Evolutionary conservation across 2,329 filamentous ascomycete species (phyloP), one percentile per base, ranked within the genome.

Genomic region (Colletotrichum neosansevieriae): DNA sequence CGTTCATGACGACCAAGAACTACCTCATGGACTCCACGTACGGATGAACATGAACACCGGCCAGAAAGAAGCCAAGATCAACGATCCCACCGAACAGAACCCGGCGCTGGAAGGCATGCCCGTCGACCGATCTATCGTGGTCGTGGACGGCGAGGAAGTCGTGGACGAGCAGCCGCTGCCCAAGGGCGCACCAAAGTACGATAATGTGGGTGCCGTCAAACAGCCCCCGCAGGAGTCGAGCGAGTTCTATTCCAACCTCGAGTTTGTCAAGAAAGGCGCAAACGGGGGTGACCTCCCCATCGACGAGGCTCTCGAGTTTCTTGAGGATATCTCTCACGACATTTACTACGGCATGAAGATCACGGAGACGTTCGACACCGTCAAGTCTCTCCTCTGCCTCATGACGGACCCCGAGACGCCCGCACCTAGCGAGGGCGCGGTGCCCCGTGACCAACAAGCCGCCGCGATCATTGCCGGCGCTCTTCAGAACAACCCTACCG

Each of bases 301-400:
- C 13, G 83, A 86, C 45, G 79, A 79, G 11, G 86, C 86, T 0
- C 81, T 92, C 7, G 83, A 86, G 38, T 82, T 82, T 38, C 83
- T 92, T n/a, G 82, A 86, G 69, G 89, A 92, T 6, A 79, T 91
- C 32, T 86, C 89, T 0, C 89, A 92, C 76, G 90, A 91, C 76
- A 88, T 91, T 70, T 92, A 91, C 79, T 92, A 91, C 76, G 90
- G 90, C 10, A 80, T 89, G 17, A 87, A 90, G 75, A 84, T 91
- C 66, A 82, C 85, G 21, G 85, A 88, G 74, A 85, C 90, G 71
- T 74, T 80, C 3, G 82, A 84, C 2, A 84, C 85, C 2, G 72
- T 90, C 59, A 83, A 82, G 70, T 78, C 83, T n/a, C 82, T 91
- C 2, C 78, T 91, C 67, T 89, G 88, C 74, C 79, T 89, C 42